Percentiles rank a stretch among this genome's conserved stretches.
phyloP scores from a whole-genome alignment of 1,284 basidiomycete genomes.

The Heterobasidion annosum region DNA sequence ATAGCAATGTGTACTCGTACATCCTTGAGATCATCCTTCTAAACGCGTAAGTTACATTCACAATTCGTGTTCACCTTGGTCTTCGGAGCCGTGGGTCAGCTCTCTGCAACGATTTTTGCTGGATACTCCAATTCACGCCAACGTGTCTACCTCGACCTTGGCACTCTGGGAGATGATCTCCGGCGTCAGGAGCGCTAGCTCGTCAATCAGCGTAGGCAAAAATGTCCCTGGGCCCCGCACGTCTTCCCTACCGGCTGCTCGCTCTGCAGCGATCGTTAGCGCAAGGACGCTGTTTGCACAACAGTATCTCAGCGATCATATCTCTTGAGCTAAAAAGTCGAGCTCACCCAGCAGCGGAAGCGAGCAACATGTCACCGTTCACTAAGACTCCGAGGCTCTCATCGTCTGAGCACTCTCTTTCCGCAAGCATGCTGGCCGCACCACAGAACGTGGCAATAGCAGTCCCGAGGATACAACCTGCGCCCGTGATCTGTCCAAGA shows the following conservation, averaged over 20 bases:
- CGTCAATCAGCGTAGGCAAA: slow-evolving; percentile 80
- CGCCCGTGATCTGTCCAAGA: slow-evolving; percentile 80
- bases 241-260: slow-evolving; percentile 59
- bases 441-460: slow-evolving; percentile 73
- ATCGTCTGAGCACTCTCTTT: slow-evolving; percentile 9
- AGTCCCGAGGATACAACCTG: slow-evolving; percentile 85
- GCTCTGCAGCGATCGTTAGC: slow-evolving; percentile 78
- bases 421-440: slow-evolving; percentile 40
- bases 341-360: slow-evolving; percentile 54
- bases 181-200: slow-evolving; percentile 56
- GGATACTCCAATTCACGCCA: neutral
- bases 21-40: too few relatives aligned
- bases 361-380: slow-evolving; percentile 66
- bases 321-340: neutral
- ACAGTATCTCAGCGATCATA: slow-evolving; percentile 26
- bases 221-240: slow-evolving; percentile 87
- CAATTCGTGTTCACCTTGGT: too few relatives aligned
- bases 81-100: too few relatives aligned
- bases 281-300: slow-evolving; percentile 41
- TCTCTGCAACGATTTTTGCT: too few relatives aligned
- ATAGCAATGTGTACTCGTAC: too few relatives aligned
- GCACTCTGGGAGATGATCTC: slow-evolving; percentile 30
- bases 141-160: slow-evolving; percentile 9
- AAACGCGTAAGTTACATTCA: too few relatives aligned
- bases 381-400: slow-evolving; percentile 37